phyloP scores from a whole-genome alignment of 1,139 yeast species.

The Suhomyces guaymorum region DNA sequence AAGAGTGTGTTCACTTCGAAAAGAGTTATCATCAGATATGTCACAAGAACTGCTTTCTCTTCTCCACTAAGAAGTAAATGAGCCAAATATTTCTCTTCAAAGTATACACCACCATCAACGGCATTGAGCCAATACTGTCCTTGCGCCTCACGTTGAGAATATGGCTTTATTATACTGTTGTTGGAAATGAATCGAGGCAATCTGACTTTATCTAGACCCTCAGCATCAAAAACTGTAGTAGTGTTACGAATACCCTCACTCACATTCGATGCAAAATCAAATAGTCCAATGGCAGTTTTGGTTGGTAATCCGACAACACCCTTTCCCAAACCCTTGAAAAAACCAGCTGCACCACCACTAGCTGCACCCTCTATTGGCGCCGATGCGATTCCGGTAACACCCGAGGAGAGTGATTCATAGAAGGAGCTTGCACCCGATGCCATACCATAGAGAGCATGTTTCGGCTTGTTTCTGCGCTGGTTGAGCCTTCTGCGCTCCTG shows the following conservation, averaged over 20 bases:
- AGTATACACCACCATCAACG: constrained; percentile 76
- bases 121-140: constrained; percentile 92
- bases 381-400: constrained; percentile 84
- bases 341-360: constrained; percentile 84
- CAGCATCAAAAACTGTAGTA: constrained; percentile 85
- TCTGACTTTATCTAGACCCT: constrained; percentile 76
- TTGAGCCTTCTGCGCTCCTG: constrained; percentile 79
- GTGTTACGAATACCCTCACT: constrained; percentile 94
- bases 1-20: constrained; percentile 63
- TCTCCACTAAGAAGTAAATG: constrained; percentile 82
- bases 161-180: constrained; percentile 73
- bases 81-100: constrained; percentile 76
- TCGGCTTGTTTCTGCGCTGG: constrained; percentile 76
- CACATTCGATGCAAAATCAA: constrained; percentile 89
- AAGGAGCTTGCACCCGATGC: constrained; percentile 88
- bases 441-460: constrained; percentile 86
- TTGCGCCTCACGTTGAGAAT: constrained; percentile 80
- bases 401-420: constrained; percentile 83
- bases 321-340: constrained; percentile 89
- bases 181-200: constrained; percentile 74
- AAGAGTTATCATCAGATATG: constrained; percentile 69
- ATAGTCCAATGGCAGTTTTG: constrained; percentile 91
- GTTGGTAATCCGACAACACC: constrained; percentile 96
- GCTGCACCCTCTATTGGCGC: constrained; percentile 91
- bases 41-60: constrained; percentile 74